A percentile compares a stretch with the other conserved stretches of the same genome.
phyloP scores from a whole-genome alignment of 2,329 filamentous ascomycete species.

The Botrytis pseudocinerea region DNA sequence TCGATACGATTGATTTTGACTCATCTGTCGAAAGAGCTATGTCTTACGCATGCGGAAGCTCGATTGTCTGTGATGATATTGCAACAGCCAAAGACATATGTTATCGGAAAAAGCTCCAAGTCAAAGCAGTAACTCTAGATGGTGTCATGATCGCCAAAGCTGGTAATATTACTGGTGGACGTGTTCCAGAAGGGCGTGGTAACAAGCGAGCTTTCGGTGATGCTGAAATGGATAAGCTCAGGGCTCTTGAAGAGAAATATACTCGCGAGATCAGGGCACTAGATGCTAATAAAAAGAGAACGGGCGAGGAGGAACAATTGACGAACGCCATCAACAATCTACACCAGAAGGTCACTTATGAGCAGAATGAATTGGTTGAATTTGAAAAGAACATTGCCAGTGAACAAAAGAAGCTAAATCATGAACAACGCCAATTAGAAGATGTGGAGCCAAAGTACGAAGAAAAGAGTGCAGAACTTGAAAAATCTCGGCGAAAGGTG shows the following conservation, averaged over 20 bases:
- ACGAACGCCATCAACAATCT: constrained; percentile 78
- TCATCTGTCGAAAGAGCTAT: constrained; percentile 85
- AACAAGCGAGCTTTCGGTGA: constrained; percentile 85
- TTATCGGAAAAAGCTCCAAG: constrained; percentile 78
- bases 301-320: constrained; percentile 76
- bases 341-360: constrained; percentile 71
- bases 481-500: constrained; percentile 59
- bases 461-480: constrained; percentile 68
- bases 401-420: constrained; percentile 78
- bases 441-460: constrained; percentile 77
- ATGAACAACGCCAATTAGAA: constrained; percentile 69
- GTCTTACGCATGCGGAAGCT: constrained; percentile 91
- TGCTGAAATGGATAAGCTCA: constrained; percentile 82
- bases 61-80: constrained; percentile 88
- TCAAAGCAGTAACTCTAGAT: constrained; percentile 92
- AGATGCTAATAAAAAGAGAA: constrained; percentile 74
- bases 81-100: constrained; percentile 86
- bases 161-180: constrained; percentile 93
- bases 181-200: constrained; percentile 72
- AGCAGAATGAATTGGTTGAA: constrained; percentile 73
- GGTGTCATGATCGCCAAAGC: constrained; percentile 97
- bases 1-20: constrained; percentile 96
- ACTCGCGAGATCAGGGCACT: constrained; percentile 76
- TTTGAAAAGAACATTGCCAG: constrained; percentile 81
- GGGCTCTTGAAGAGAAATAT: constrained; percentile 72